A percentile compares a stretch with the other conserved stretches of the same genome.
Evolutionary conservation across 2,329 filamentous ascomycete species (phyloP).

Genomic region (Ramularia endophylla): DNA sequence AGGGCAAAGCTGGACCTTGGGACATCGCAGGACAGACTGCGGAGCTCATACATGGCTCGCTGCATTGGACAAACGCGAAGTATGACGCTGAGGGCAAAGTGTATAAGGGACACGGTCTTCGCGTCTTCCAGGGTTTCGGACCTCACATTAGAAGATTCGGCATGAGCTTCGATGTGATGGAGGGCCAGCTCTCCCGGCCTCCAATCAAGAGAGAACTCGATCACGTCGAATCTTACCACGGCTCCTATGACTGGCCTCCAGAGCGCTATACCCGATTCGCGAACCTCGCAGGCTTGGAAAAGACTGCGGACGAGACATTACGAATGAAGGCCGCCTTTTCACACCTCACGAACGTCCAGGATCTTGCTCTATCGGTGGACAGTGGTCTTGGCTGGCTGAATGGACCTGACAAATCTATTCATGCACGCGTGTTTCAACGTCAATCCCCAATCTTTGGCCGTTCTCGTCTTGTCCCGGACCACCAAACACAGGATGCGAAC

Average conservation of each 20-base stretch:
- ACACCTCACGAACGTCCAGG: constrained; percentile 50
- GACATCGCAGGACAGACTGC: constrained; percentile 18
- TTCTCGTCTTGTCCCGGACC: constrained; percentile 12
- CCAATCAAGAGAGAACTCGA: constrained; percentile 53
- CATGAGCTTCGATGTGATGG: constrained; percentile 62
- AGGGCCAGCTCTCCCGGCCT: constrained; percentile 44
- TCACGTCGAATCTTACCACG: constrained; percentile 55
- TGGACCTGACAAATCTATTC: constrained; percentile 53
- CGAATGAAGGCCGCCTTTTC: constrained; percentile 57
- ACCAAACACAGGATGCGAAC: constrained; percentile 16
- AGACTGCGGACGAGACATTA: constrained; percentile 57
- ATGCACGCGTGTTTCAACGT: constrained; percentile 42
- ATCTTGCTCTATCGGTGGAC: constrained; percentile 63
- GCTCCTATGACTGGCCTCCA: constrained; percentile 59
- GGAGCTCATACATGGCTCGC: constrained; percentile 5
- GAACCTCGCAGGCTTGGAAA: constrained; percentile 54
- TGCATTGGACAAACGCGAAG: constrained; percentile 38
- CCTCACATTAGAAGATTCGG: constrained; percentile 57
- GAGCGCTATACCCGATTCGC: constrained; percentile 54
- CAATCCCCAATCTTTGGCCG: constrained; percentile 43
- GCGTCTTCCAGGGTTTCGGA: constrained; percentile 57
- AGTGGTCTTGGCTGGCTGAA: constrained; percentile 62
- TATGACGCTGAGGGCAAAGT: constrained; percentile 36
- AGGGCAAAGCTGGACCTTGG: constrained; percentile 14
- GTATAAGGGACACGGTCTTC: constrained; percentile 54